Conservation (phyloP, 2,329 filamentous ascomycete species). For the Sarocladiaceae sp. region DNA sequence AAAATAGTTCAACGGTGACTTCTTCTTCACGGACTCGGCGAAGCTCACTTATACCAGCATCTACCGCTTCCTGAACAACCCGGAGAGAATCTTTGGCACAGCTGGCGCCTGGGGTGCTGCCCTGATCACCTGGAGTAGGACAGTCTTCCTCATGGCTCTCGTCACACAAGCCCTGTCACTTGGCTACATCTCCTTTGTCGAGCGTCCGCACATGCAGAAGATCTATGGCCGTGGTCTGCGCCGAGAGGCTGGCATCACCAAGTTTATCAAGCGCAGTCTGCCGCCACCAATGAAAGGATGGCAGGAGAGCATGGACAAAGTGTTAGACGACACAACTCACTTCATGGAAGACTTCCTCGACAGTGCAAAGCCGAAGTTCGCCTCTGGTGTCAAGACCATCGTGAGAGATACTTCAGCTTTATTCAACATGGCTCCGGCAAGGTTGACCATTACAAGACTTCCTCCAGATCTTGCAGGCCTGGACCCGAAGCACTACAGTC, state of each 20-base stretch:
- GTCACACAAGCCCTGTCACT: slow-evolving; percentile 80
- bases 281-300: slow-evolving; percentile 77
- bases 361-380: slow-evolving; percentile 74
- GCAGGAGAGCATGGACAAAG: slow-evolving; percentile 80
- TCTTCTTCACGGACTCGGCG: slow-evolving; percentile 86
- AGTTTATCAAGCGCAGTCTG: slow-evolving; percentile 80
- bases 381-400: slow-evolving; percentile 78
- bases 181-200: slow-evolving; percentile 84
- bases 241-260: slow-evolving; percentile 82
- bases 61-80: slow-evolving; percentile 97
- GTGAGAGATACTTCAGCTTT: slow-evolving; percentile 81
- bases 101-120: slow-evolving; percentile 95
- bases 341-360: slow-evolving; percentile 91
- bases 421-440: slow-evolving; percentile 83
- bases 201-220: slow-evolving; percentile 97
- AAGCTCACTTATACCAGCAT: slow-evolving; percentile 96
- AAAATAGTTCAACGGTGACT: slow-evolving; percentile 78
- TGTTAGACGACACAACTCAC: slow-evolving; percentile 78
- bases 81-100: slow-evolving; percentile 86
- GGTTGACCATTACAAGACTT: slow-evolving; percentile 74
- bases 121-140: slow-evolving; percentile 82
- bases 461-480: slow-evolving; percentile 74
- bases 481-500: slow-evolving; percentile 71
- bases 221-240: slow-evolving; percentile 82
- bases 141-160: slow-evolving; percentile 81